Evolutionary conservation across 108 stramenopile species (phyloP).

Genomic region (Parietichytrium sp.): DNA sequence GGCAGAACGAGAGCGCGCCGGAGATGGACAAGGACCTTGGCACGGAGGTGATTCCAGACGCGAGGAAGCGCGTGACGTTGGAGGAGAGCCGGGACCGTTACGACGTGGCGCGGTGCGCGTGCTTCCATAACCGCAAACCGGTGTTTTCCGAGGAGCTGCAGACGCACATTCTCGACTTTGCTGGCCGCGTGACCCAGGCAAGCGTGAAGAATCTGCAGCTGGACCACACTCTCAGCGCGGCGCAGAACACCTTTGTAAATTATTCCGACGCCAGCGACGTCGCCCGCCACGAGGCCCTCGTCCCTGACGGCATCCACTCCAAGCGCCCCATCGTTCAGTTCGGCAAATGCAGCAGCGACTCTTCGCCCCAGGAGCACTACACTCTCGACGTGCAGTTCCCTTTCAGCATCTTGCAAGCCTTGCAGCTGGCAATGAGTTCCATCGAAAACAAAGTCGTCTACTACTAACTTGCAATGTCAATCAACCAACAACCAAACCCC

Average conservation of each 20-base stretch:
- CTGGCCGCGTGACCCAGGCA: slow-evolving; percentile 59
- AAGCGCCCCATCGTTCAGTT: slow-evolving; percentile 47
- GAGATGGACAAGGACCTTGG: slow-evolving; percentile 17
- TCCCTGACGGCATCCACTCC: too few species aligned
- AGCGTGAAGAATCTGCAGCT: slow-evolving; percentile 70
- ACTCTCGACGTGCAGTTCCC: slow-evolving; percentile 46
- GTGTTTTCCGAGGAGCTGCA: slow-evolving; percentile 60
- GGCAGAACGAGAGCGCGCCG: slow-evolving; percentile 17
- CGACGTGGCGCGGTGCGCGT: background rate
- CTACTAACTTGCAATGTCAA: too few species aligned
- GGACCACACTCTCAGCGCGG: slow-evolving; percentile 12
- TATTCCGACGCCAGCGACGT: background rate
- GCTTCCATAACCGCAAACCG: slow-evolving; percentile 56
- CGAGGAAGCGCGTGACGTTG: background rate
- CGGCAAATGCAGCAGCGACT: slow-evolving; percentile 33
- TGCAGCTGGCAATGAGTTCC: slow-evolving; percentile 43
- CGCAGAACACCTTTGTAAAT: slow-evolving; percentile 22
- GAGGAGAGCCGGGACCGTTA: background rate
- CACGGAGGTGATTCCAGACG: background rate
- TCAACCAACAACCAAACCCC: too few species aligned
- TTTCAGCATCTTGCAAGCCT: slow-evolving; percentile 45
- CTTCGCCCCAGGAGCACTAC: background rate
- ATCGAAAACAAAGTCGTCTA: slow-evolving; percentile 43
- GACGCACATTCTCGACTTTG: slow-evolving; percentile 66
- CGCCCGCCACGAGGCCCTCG: background rate